A percentile compares a stretch with the other conserved stretches of the same genome.
phyloP scores from a whole-genome alignment of 1,284 basidiomycete genomes.

The Moesziomyces globuligerus region DNA sequence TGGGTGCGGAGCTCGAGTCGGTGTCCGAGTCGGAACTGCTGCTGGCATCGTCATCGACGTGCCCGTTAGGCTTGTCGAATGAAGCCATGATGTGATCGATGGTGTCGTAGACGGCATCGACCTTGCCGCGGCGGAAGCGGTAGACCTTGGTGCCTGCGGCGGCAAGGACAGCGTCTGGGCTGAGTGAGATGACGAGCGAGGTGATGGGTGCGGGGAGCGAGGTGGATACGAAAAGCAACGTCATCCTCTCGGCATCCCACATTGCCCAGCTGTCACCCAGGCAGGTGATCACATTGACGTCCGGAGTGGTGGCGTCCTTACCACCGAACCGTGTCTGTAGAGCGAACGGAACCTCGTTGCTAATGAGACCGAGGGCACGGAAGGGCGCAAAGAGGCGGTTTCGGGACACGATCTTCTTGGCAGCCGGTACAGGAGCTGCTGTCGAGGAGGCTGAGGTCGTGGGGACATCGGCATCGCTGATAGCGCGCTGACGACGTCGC shows the following conservation, averaged over 20 bases:
- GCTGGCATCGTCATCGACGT: conserved; percentile 7
- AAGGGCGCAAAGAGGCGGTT: conserved; percentile 86
- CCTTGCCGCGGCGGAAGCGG: conserved; percentile 87
- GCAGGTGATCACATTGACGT: conserved; percentile 81
- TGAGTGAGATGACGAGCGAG: conserved; percentile 75
- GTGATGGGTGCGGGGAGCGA: conserved; percentile 80
- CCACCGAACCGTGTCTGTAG: conserved; percentile 82
- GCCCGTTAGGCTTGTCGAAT: conserved; percentile 27
- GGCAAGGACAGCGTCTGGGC: conserved; percentile 86
- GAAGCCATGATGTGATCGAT: conserved; percentile 36
- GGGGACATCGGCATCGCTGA: conserved; percentile 1
- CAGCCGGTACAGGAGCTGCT: neutral
- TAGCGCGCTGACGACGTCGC: conserved; percentile 14
- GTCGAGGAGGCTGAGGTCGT: conserved; percentile 2
- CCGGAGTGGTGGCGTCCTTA: conserved; percentile 77
- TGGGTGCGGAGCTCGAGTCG: conserved; percentile 15
- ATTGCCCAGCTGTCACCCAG: conserved; percentile 91
- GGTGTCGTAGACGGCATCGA: conserved; percentile 71
- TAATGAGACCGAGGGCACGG: conserved; percentile 89
- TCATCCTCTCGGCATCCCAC: conserved; percentile 95
- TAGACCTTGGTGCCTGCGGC: conserved; percentile 77
- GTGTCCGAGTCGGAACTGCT: conserved; percentile 14
- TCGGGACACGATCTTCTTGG: conserved; percentile 28
- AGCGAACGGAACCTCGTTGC: conserved; percentile 89
- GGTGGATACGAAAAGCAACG: conserved; percentile 90